Base-by-base conservation (phyloP, 2,329 filamentous ascomycete genomes). In the Botrytis sinoallii region DNA sequence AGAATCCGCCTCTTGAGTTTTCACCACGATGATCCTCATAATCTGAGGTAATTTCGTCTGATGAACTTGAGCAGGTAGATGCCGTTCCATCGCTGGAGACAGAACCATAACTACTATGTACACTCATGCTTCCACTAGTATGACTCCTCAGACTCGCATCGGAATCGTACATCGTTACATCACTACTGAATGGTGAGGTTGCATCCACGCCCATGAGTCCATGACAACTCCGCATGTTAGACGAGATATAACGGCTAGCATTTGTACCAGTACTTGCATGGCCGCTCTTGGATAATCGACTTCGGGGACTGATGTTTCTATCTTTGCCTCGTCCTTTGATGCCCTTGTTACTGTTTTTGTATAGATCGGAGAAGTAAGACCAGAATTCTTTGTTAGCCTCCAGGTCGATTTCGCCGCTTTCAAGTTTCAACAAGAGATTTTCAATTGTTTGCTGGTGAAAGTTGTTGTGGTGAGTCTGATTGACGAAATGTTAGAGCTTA, bases 321-420 rank as follows among this genome's bases (percentile, higher is more conserved):
- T 95, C 93, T 81, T 95, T 96, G 61, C 96, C 96, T 64, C 96
- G 90, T 18, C 96, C 96, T 83, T 98, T 98, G 85, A 98, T 98
- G 1, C 96, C 96, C 83, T 97, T 97, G 87, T 98, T 98, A 84
- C 92, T 95, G 84, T 98, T 97, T 85, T 97, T 97, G 87, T 97
- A 98, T n/a, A 97, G 86, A 0, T 87, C 87, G 6, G 91, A 88
- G 81, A 98, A 96, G 84, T 97, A 97, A 77, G 92, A 89, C 85
- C 92, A 94, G 69, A 98, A 85, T 74, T 94, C 91, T 75, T 89
- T 90, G 79, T 98, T 93, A 22, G 84, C 82, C 55, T 90, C 86
- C 0, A 88, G 85, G n/a, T 95, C 89, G 8, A 86, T 84, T 55
- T 91, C 88, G n/a, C 85, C 86, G 71, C 91, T 87, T 52, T 84